Base-by-base conservation (phyloP, 768 basidiomycete species). In the Tephrocybe rancida region DNA sequence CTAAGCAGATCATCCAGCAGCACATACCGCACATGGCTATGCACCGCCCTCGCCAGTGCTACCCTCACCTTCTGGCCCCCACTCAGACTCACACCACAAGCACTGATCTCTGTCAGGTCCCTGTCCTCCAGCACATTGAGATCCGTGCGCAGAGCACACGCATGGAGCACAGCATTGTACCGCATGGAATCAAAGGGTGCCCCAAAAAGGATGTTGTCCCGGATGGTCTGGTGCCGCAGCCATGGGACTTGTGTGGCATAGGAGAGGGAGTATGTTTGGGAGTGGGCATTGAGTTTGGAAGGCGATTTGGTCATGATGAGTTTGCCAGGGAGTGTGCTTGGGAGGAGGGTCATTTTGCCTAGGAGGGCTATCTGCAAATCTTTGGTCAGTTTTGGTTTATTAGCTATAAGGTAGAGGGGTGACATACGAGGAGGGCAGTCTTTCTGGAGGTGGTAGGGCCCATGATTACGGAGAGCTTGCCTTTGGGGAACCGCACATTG, bases 41-140 rank as follows among this genome's bases (percentile, higher is more conserved):
- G 93, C 0, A 91, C 85, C 0, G 91, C 91, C 13, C 92, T 82
- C 10, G 91, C 92, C 8, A 94, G 78, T 0, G 90, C 90, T 13
- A 93, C 88, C 56, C 87, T 73, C 50, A 89, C 87, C 67, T 92
- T 92, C 70, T 92, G 90, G 7, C 91, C 91, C 26, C 91, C 91
- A 29, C 86, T 88, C 57, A 92, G 70, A 66, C 81, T 87, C 16
- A 91, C 85, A 54, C 88, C 89, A 77, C 85, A 75, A 14, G 84
- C 86, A 13, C 92, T 92, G 58, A 95, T 90, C 69, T 92, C 88
- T 1, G 92, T 94, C 51, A 70, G 73, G 64, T 92, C 94, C 0
- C 96, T 95, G 61, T 95, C 87, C 52, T 95, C 91, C 1, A 98
- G 68, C 10, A 94, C 80, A 5, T 88, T 82, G 52, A 98, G 69